Base-by-base conservation (phyloP, 2,329 filamentous ascomycete species). In the Verticillium nubilum region DNA sequence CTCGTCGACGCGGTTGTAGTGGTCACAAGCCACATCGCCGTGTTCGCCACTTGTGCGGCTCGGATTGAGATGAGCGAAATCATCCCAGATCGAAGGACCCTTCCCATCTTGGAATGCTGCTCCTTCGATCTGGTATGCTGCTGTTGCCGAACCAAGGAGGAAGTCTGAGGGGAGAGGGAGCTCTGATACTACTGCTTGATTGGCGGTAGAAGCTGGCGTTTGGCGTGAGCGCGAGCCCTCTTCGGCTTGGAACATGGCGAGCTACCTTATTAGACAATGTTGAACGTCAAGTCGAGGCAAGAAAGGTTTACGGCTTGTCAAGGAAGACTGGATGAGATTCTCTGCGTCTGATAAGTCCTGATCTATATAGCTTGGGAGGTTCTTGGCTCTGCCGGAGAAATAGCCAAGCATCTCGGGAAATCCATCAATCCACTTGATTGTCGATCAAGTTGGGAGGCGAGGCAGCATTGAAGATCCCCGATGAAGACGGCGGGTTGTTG, bases 61-160 rank as follows among this genome's bases (percentile, higher is more conserved):
- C 68, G 90, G 90, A 5, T 89, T 86, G 58, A 85, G 87, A 63
- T 84, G 84, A 76, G 89, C 92, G 78, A 96, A 96, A 17, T 84
- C 88, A 75, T 96, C 92, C 92, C 92, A 96, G 73, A 96, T 95
- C 62, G 89, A 91, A 58, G 90, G 87, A 23, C 85, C 89, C 64
- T 91, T 89, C 64, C 91, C 92, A 70, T 94, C 91, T 69, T 88
- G 84, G 55, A 88, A 79, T 35, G 82, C 79, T 54, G 86, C 86
- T 60, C 92, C 92, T 78, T 96, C 92, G 67, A 96, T 90, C 73
- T 96, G 91, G 78, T 95, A 89, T 87, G 86, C 81, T 62, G 90
- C 90, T 37, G 90, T 93, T 68, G 90, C 90, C 74, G 91, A 92
- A 57, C 90, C 90, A 89, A 89, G 92, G 61, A 86, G 75, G 73